phyloP scores from a whole-genome alignment of 129 eudicot species.

The Gnaphalium uliginosum region DNA sequence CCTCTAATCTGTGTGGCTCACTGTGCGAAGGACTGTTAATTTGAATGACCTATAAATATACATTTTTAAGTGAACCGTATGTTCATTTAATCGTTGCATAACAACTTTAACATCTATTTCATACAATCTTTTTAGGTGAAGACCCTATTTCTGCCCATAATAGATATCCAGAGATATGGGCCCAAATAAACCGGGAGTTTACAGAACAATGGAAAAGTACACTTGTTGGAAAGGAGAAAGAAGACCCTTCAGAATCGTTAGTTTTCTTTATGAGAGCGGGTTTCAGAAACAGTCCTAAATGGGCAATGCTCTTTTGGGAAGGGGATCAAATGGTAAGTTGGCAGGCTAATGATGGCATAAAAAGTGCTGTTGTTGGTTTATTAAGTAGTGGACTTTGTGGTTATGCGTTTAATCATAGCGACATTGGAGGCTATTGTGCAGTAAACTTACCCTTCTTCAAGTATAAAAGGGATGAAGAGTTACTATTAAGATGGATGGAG shows the following conservation, averaged over 20 bases:
- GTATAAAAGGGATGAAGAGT: constrained; percentile 85
- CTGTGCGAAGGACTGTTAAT: neutral
- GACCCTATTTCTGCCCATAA: constrained; percentile 96
- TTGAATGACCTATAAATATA: neutral
- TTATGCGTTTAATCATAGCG: constrained; percentile 92
- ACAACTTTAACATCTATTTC: neutral
- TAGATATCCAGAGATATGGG: constrained; percentile 97
- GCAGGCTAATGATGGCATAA: constrained; percentile 94
- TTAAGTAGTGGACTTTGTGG: constrained; percentile 90
- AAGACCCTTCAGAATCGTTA: constrained; percentile 67
- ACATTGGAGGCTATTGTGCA: constrained; percentile 96
- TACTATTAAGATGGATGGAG: constrained; percentile 96
- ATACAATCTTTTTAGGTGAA: constrained; percentile 62
- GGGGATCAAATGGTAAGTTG: constrained; percentile 99
- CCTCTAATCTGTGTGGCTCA: neutral
- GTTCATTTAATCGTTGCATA: neutral
- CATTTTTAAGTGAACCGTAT: neutral
- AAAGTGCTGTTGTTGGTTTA: constrained; percentile 91
- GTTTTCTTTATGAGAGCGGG: constrained; percentile 99
- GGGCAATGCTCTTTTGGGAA: constrained; percentile 99
- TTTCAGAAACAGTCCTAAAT: constrained; percentile 81
- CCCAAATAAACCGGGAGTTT: constrained; percentile 81
- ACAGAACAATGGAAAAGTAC: constrained; percentile 78
- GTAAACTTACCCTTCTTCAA: constrained; percentile 81
- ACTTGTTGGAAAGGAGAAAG: constrained; percentile 47